Evolutionary conservation across 352 stramenopile species (phyloP).

Genomic region (Pythium vanterpoolii): DNA sequence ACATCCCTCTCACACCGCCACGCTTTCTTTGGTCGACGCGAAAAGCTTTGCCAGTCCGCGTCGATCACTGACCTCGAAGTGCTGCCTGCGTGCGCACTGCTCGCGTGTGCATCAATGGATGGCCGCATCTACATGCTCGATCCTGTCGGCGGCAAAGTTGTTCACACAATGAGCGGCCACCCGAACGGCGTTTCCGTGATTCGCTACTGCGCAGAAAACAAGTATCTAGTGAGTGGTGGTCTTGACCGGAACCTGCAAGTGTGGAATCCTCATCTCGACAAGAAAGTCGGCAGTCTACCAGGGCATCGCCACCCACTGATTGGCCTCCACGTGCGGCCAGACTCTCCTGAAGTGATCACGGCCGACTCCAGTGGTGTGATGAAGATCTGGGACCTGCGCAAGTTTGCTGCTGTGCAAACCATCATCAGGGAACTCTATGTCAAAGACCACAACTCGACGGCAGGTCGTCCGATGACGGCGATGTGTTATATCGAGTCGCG

Average conservation of each 20-base stretch:
- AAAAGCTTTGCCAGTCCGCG: not conserved
- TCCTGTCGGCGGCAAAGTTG: constrained; percentile 23
- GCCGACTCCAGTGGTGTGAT: constrained; percentile 46
- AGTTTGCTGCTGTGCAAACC: constrained; percentile 40
- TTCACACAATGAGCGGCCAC: constrained; percentile 37
- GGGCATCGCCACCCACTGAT: constrained; percentile 47
- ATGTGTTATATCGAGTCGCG: constrained; percentile 38
- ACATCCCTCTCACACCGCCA: constrained; percentile 28
- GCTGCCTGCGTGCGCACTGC: constrained; percentile 29
- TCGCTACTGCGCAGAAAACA: constrained; percentile 39
- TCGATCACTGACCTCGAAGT: constrained; percentile 41
- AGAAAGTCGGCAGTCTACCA: constrained; percentile 44
- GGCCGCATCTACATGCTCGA: constrained; percentile 64
- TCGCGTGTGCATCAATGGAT: constrained; percentile 43
- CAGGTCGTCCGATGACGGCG: constrained; percentile 26
- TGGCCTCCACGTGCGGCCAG: constrained; percentile 41
- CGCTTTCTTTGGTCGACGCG: constrained; percentile 37
- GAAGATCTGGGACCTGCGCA: constrained; percentile 56
- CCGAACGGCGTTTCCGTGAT: constrained; percentile 42
- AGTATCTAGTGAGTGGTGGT: constrained; percentile 54
- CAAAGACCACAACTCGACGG: constrained; percentile 16
- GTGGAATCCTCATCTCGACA: constrained; percentile 61
- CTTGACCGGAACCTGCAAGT: constrained; percentile 52
- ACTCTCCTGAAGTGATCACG: constrained; percentile 48
- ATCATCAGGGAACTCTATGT: constrained; percentile 36